Evolutionary conservation across 345 rosid species (phyloP).

Genomic region (Acer negundo): DNA sequence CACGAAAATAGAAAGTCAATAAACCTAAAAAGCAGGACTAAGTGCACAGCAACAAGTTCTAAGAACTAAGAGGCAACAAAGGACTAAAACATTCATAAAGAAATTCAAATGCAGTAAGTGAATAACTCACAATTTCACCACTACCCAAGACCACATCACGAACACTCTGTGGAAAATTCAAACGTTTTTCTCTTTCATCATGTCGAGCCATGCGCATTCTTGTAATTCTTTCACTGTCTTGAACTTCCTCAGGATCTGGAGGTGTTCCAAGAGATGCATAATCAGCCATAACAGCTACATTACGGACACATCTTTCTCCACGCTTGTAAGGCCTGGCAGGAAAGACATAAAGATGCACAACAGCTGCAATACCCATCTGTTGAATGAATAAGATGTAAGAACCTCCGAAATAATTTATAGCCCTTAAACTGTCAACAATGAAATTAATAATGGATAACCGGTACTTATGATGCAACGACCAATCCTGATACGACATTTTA

Average conservation of each 20-base stretch:
- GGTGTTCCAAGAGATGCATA: slow-evolving; percentile 89
- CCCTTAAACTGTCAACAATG: slow-evolving; percentile 9
- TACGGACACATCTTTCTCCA: slow-evolving; percentile 99
- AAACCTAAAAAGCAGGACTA: slow-evolving; percentile 8
- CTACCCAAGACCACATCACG: slow-evolving; percentile 97
- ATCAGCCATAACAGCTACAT: slow-evolving; percentile 91
- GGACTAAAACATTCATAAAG: neutral
- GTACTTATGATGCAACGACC: neutral
- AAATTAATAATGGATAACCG: neutral
- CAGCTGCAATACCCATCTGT: slow-evolving; percentile 98
- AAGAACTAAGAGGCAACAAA: neutral
- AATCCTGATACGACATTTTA: neutral
- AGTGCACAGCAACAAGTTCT: neutral
- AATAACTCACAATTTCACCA: slow-evolving; percentile 81
- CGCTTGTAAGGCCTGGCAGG: slow-evolving; percentile 95
- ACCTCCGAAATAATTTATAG: slow-evolving; percentile 8
- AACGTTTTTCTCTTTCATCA: slow-evolving; percentile 69
- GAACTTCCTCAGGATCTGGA: slow-evolving; percentile 93
- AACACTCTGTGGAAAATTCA: slow-evolving; percentile 94
- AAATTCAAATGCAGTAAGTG: neutral
- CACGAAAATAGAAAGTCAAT: slow-evolving; percentile 11
- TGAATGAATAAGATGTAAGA: slow-evolving; percentile 24
- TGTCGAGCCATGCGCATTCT: slow-evolving; percentile 57
- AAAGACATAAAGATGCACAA: slow-evolving; percentile 91
- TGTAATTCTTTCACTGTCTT: slow-evolving; percentile 77